Percentiles rank a stretch among this genome's conserved stretches.
phyloP scores from a whole-genome alignment of 23 red algal species.

The Rhodosorus marinus region DNA sequence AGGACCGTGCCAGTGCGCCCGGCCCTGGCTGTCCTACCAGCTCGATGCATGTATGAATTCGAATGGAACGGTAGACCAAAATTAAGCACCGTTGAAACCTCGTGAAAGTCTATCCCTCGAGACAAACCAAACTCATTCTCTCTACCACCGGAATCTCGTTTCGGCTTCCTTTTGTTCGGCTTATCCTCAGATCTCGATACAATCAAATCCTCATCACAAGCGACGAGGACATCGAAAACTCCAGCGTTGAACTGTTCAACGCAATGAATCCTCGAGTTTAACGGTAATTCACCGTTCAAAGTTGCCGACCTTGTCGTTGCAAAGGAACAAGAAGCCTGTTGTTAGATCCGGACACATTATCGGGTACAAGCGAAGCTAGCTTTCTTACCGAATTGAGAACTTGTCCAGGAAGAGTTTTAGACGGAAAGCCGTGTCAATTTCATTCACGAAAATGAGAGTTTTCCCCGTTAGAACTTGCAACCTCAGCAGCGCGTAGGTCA shows the following conservation, averaged over 20 bases:
- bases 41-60: constrained; percentile 54
- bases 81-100: constrained; percentile 75
- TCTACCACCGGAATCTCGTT: not conserved
- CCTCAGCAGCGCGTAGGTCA: constrained; percentile 60
- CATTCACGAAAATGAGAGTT: constrained; percentile 74
- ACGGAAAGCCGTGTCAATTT: constrained; percentile 53
- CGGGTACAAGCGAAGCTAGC: too few species aligned
- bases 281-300: constrained; percentile 79
- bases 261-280: constrained; percentile 66
- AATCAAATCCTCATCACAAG: constrained; percentile 44
- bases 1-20: constrained; percentile 54
- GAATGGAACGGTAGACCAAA: constrained; percentile 37
- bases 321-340: too few species aligned
- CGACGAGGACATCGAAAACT: constrained; percentile 71
- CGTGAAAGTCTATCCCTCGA: constrained; percentile 78
- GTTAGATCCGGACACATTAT: too few species aligned
- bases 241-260: constrained; percentile 82
- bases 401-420: constrained; percentile 93
- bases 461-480: constrained; percentile 64
- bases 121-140: constrained; percentile 58
- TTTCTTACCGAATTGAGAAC: constrained; percentile 73
- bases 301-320: constrained; percentile 55
- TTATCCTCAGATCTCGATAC: not conserved
- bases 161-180: not conserved
- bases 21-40: constrained; percentile 71